Evolutionary conservation across 1,284 basidiomycete species (phyloP).

Genomic region (Pseudozyma sp.): DNA sequence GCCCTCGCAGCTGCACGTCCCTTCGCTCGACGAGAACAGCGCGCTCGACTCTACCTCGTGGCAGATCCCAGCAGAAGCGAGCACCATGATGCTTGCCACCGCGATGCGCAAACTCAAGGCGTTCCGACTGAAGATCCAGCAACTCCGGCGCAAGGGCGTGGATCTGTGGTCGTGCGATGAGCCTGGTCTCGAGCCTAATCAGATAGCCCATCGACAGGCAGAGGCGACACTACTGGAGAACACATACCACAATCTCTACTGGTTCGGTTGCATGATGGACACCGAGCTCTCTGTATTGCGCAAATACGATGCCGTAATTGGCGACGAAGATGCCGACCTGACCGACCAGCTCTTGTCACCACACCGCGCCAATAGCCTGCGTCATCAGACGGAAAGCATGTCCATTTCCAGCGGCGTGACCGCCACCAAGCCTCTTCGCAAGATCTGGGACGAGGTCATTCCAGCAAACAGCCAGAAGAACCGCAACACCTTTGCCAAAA

Average conservation of each 20-base stretch:
- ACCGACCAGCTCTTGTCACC: conserved; percentile 24
- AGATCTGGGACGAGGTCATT: conserved; percentile 49
- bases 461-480: conserved; percentile 29
- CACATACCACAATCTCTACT: conserved; percentile 43
- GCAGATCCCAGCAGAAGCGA: conserved; percentile 40
- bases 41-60: conserved; percentile 37
- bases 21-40: conserved; percentile 44
- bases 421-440: conserved; percentile 14
- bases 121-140: conserved; percentile 39
- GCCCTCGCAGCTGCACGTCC: conserved; percentile 21
- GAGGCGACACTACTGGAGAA: conserved; percentile 36
- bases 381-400: conserved; percentile 4
- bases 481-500: conserved; percentile 27
- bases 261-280: conserved; percentile 44
- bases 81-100: conserved; percentile 47
- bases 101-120: conserved; percentile 43
- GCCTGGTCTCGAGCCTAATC: conserved; percentile 16
- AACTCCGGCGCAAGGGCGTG: conserved; percentile 33
- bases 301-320: conserved; percentile 40
- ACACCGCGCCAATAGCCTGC: conserved; percentile 8
- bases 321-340: conserved; percentile 43
- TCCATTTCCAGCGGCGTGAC: not conserved
- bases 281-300: conserved; percentile 35
- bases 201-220: conserved; percentile 17
- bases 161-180: conserved; percentile 33